phyloP scores from a whole-genome alignment of 768 basidiomycete species.

The Boletus reticulatus region DNA sequence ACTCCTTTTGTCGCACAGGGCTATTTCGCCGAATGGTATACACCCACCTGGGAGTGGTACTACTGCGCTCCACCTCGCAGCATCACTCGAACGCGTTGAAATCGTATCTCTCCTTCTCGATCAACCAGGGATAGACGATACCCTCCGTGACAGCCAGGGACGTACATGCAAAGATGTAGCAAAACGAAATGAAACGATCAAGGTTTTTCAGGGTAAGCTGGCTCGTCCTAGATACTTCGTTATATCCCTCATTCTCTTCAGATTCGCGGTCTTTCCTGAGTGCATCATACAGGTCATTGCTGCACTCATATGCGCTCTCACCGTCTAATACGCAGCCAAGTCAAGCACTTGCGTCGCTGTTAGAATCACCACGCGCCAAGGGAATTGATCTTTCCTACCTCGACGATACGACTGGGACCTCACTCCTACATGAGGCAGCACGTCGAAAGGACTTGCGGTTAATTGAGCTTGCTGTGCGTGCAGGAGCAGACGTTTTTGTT shows the following conservation, averaged over 20 bases:
- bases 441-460: conserved; percentile 74
- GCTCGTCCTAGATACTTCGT: not conserved
- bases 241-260: conserved; percentile 28
- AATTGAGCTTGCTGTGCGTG: conserved; percentile 79
- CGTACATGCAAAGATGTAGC: conserved; percentile 73
- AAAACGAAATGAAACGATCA: conserved; percentile 59
- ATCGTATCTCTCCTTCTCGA: conserved; percentile 75
- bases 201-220: conserved; percentile 64
- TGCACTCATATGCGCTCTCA: conserved; percentile 73
- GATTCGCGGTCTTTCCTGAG: conserved; percentile 78
- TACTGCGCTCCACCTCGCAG: conserved; percentile 72
- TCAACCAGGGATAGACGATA: conserved; percentile 80
- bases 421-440: conserved; percentile 86
- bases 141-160: conserved; percentile 62
- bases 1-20: conserved; percentile 65
- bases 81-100: conserved; percentile 69
- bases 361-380: conserved; percentile 65
- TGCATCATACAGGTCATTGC: conserved; percentile 69
- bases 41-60: conserved; percentile 71
- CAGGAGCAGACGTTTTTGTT: conserved; percentile 88
- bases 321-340: conserved; percentile 41
- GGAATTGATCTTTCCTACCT: conserved; percentile 78
- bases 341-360: conserved; percentile 50
- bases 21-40: conserved; percentile 76
- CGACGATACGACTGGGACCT: conserved; percentile 73